A percentile compares a stretch with the other conserved stretches of the same genome.
These are phyloP conservation scores for Fusarium incarnatum DNA, from an alignment of 2,329 filamentous ascomycete genomes.

Conservation along the genomic window DNA sequence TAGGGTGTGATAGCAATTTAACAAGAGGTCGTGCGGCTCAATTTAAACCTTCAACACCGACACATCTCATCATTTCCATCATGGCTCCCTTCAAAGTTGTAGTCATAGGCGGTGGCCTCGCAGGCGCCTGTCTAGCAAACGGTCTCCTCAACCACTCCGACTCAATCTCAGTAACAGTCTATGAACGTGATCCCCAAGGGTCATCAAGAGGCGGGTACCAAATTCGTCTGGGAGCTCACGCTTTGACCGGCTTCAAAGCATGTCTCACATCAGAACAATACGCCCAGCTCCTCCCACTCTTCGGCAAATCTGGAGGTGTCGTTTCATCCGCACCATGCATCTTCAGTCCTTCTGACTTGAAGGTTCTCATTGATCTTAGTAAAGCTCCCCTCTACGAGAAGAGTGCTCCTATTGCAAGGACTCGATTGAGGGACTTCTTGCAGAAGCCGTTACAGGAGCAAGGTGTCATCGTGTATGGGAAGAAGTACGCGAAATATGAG, in stretches of 20 bases:
- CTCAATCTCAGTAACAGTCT: background rate
- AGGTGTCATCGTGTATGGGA: accelerated
- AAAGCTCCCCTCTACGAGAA: slow-evolving; percentile 1
- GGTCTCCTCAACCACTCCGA: background rate
- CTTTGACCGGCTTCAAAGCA: background rate
- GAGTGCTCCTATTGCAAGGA: background rate
- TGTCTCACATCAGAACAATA: background rate
- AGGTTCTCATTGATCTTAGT: background rate
- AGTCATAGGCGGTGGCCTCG: background rate
- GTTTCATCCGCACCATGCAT: background rate
- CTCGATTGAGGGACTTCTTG: accelerated
- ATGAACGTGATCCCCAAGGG: background rate
- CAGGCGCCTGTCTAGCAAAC: background rate
- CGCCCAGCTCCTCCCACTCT: accelerated
- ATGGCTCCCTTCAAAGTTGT: background rate
- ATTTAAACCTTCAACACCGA: accelerated
- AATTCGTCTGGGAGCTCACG: background rate
- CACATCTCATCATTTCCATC: background rate
- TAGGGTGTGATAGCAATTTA: background rate
- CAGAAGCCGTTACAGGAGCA: accelerated
- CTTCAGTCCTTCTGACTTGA: background rate
- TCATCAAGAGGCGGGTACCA: background rate
- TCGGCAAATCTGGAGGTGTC: background rate
- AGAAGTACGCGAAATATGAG: background rate
- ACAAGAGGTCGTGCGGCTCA: background rate